phyloP scores from a whole-genome alignment of 225 moss, liverwort and hornwort species.

The Asterella californica region DNA sequence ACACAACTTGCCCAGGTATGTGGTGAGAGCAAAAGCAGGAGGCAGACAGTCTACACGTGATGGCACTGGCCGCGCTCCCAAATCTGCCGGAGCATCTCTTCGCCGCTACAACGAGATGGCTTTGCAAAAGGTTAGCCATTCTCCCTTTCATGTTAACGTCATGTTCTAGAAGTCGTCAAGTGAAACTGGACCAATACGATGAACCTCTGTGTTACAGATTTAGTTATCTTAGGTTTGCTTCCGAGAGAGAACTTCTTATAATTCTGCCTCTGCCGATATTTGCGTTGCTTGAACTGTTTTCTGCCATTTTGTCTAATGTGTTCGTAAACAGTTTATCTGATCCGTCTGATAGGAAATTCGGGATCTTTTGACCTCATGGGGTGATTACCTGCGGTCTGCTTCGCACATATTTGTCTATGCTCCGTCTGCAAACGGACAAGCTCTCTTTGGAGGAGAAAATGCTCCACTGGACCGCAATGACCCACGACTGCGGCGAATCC shows the following conservation, averaged over 20 bases:
- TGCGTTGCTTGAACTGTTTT: neutral
- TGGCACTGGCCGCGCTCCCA: slow-evolving; percentile 79
- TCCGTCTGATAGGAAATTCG: slow-evolving; percentile 72
- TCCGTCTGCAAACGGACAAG: slow-evolving; percentile 89
- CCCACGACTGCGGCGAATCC: slow-evolving; percentile 76
- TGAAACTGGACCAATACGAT: neutral
- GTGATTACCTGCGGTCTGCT: slow-evolving; percentile 64
- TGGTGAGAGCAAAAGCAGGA: slow-evolving; percentile 99
- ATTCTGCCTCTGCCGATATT: neutral
- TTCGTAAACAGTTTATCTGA: slow-evolving; percentile 41
- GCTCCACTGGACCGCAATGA: slow-evolving; percentile 67
- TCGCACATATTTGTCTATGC: slow-evolving; percentile 92
- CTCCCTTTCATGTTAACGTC: neutral
- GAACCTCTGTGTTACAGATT: neutral
- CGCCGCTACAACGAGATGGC: slow-evolving; percentile 97
- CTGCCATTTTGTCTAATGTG: slow-evolving; percentile 39
- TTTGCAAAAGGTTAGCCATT: slow-evolving; percentile 71
- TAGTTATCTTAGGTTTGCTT: neutral
- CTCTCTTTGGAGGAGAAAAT: slow-evolving; percentile 83
- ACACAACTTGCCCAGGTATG: slow-evolving; percentile 65
- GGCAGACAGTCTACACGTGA: slow-evolving; percentile 93
- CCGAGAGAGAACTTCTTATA: neutral
- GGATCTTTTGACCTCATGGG: slow-evolving; percentile 75
- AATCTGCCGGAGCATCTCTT: slow-evolving; percentile 98
- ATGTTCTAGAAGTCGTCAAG: neutral